These are phyloP conservation scores for Gossypium ekmanianum DNA, from an alignment of 345 rosid genomes.

Conservation along the genomic window DNA sequence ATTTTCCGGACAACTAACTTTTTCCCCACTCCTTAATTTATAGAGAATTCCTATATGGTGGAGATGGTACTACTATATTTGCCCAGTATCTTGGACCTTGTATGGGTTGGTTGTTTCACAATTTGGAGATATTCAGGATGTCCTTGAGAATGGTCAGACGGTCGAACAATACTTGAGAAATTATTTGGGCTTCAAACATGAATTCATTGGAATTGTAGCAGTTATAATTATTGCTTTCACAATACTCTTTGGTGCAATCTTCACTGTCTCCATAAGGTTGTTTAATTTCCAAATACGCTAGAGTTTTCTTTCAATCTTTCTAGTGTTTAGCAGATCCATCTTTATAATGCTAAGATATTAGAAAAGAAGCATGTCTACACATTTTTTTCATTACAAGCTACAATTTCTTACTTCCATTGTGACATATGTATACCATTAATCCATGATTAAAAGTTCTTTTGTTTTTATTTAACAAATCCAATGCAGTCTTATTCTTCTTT, in stretches of 20 bases:
- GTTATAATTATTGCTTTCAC: constrained; percentile 10
- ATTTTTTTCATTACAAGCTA: no score
- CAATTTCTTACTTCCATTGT: no score
- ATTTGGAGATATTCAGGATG: constrained; percentile 28
- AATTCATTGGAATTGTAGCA: constrained; percentile 18
- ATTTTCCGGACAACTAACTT: background rate
- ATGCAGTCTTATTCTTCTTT: no score
- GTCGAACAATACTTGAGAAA: constrained; percentile 17
- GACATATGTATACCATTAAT: no score
- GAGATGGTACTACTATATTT: constrained; percentile 49
- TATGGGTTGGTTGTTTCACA: constrained; percentile 45
- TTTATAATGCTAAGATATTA: background rate
- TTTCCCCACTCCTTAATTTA: background rate
- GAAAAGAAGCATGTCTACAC: background rate
- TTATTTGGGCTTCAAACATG: constrained; percentile 18
- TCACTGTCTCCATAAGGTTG: constrained; percentile 11
- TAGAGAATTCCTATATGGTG: constrained; percentile 52
- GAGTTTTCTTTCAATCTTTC: background rate
- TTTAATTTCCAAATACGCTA: constrained; percentile 28
- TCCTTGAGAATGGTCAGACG: background rate
- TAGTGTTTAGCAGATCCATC: background rate
- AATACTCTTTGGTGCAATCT: constrained; percentile 17
- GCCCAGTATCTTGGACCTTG: constrained; percentile 48
- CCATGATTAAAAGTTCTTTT: no score
- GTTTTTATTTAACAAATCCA: no score